Conservation (phyloP, 139 green algal species). For the Nannochloris sp. region DNA sequence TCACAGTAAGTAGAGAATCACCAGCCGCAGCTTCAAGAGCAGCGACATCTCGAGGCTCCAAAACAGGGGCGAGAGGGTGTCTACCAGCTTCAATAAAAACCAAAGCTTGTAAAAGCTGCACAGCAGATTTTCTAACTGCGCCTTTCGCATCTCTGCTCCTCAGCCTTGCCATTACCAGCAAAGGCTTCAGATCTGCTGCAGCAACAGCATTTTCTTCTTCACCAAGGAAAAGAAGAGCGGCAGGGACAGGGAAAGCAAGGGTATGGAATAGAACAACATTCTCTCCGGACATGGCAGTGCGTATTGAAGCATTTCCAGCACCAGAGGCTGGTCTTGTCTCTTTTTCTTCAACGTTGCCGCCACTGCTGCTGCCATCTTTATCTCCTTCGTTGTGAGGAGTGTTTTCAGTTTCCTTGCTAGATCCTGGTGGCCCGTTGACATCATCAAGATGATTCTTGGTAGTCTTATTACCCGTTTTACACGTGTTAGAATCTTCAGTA, state of each 20-base stretch:
- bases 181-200: constrained; percentile 28
- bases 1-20: constrained; percentile 64
- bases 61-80: not conserved
- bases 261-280: not conserved
- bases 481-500: no score
- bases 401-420: not conserved
- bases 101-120: constrained; percentile 57
- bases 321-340: no score
- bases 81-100: constrained; percentile 38
- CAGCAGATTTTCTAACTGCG: constrained; percentile 45
- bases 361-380: no score
- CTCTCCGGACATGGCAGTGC: not conserved
- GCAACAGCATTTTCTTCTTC: no score
- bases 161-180: constrained; percentile 35
- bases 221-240: not conserved
- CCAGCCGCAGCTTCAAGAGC: constrained; percentile 47
- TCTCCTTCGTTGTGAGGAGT: not conserved
- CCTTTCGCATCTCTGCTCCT: constrained; percentile 61
- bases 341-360: no score
- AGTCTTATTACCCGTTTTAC: no score
- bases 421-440: not conserved
- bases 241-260: not conserved
- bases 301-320: no score
- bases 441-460: no score
- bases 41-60: constrained; percentile 31